Evolutionary conservation across 768 basidiomycete species (phyloP), one percentile per base, ranked within the genome.

Genomic region (Pleurotus giganteus): DNA sequence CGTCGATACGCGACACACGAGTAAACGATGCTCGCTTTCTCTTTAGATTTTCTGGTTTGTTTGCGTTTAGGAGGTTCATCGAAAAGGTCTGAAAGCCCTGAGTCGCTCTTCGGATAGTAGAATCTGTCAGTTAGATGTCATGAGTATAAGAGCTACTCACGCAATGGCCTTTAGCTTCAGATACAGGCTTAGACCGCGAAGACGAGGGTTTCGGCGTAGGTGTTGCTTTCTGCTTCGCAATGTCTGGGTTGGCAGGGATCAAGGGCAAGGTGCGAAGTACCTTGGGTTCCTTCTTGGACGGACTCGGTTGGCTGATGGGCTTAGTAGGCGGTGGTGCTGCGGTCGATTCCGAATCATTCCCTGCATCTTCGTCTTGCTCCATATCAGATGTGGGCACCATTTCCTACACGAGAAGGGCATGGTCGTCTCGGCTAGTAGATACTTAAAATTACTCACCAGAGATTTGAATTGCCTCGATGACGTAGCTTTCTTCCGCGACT

Each of bases 51-150:
- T 28, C 57, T 57, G 57, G 74, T 76, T 37, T 65, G 69, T 31
- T 68, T 74, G 57, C 65, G 70, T 58, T 82, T 82, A 6, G 77
- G 76, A 8, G 78, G 77, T 43, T 85, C 84, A 57, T 86, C 84
- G 23, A 80, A 70, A 13, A 88, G 72, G 4, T 78, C 78, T 4
- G 85, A 85, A 27, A 85, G 61, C 53, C 85, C 84, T 4, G 85
- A 82, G 34, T 83, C 84, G 62, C 81, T 83, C 59, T 77, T 71
- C 19, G 54, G 56, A 11, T 43, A n/a, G n/a, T n/a, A n/a, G n/a
- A 58, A 36, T 49, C 56, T 59, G 23, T 24, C 27, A 64, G 9
- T 41, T 42, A 11, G 23, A 28, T 47, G 7, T 19, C 27, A 45
- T 11, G 28, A 21, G 17, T 42, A 37, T 32, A n/a, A 27, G 49